These are phyloP conservation scores for Ogataea zsoltii DNA, from an alignment of 805 yeast species.

Conservation along the genomic window DNA sequence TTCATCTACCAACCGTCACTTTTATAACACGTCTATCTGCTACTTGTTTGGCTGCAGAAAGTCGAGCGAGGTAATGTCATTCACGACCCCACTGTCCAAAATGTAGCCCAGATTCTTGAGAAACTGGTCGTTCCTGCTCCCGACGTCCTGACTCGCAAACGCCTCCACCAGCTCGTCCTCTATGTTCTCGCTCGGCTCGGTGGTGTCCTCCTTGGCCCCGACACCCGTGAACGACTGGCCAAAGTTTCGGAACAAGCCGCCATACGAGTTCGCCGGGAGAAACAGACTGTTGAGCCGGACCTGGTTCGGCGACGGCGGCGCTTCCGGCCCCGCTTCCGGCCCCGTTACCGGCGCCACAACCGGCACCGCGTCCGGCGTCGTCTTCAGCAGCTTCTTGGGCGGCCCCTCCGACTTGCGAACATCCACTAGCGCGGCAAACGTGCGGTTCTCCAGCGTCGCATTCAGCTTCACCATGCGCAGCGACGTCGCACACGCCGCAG, in stretches of 20 bases:
- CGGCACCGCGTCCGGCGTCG: too few relatives aligned
- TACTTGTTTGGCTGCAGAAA: constrained; percentile 2
- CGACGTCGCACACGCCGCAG: constrained; percentile 5
- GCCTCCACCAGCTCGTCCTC: constrained; percentile 8
- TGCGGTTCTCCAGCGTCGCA: neutral
- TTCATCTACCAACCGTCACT: too few relatives aligned
- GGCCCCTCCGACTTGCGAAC: too few relatives aligned
- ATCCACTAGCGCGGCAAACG: neutral
- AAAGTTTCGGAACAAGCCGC: constrained; percentile 2
- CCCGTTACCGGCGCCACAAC: neutral
- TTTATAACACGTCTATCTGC: too few relatives aligned
- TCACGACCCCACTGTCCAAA: neutral
- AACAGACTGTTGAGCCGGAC: constrained; percentile 4
- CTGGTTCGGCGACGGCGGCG: neutral
- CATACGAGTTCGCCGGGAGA: constrained; percentile 5
- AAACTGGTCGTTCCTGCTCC: constrained; percentile 4
- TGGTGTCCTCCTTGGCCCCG: neutral
- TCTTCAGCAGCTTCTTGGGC: too few relatives aligned
- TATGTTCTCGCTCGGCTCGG: constrained; percentile 1
- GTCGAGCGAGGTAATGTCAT: neutral
- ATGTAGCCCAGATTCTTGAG: constrained; percentile 5
- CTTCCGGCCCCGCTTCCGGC: too few relatives aligned
- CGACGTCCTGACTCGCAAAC: constrained; percentile 3
- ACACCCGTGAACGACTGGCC: constrained; percentile 3
- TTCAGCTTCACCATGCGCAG: neutral